These are phyloP conservation scores for Rhodotorula sp. DNA, from an alignment of 1,284 basidiomycete genomes.

Conservation along the genomic window DNA sequence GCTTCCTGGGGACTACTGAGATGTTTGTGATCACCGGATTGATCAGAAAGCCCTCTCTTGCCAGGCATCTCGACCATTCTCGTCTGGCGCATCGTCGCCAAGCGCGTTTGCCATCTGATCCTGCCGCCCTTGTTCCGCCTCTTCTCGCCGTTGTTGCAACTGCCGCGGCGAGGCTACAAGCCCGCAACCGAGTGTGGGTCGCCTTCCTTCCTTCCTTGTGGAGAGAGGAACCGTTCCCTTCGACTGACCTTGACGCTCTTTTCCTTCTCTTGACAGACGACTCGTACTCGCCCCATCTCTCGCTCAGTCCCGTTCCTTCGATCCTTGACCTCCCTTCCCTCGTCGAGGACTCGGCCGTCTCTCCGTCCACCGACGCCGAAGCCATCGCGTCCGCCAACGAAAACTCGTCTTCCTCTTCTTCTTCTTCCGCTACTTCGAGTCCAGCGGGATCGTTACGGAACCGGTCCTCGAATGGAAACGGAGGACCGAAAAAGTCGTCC, in stretches of 20 bases:
- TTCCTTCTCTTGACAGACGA: conserved; percentile 53
- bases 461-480: neutral
- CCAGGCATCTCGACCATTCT: conserved; percentile 63
- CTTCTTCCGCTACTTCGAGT: conserved; percentile 44
- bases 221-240: no score
- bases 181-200: conserved; percentile 39
- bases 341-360: conserved; percentile 29
- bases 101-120: conserved; percentile 66
- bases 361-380: conserved; percentile 2
- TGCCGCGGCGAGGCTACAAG: conserved; percentile 45
- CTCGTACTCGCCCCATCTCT: conserved; percentile 69
- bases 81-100: conserved; percentile 78
- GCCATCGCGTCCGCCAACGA: neutral
- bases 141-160: conserved; percentile 55
- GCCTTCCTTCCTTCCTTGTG: no score
- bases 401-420: conserved; percentile 47
- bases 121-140: conserved; percentile 80
- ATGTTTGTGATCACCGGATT: neutral
- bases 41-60: neutral
- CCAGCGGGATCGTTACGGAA: neutral
- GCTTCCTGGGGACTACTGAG: no score
- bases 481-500: neutral
- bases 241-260: no score
- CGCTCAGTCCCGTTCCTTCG: conserved; percentile 73
- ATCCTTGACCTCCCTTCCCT: conserved; percentile 70